Evolutionary conservation across 1,139 yeast species (phyloP).

Genomic region (Pichia sp.): DNA sequence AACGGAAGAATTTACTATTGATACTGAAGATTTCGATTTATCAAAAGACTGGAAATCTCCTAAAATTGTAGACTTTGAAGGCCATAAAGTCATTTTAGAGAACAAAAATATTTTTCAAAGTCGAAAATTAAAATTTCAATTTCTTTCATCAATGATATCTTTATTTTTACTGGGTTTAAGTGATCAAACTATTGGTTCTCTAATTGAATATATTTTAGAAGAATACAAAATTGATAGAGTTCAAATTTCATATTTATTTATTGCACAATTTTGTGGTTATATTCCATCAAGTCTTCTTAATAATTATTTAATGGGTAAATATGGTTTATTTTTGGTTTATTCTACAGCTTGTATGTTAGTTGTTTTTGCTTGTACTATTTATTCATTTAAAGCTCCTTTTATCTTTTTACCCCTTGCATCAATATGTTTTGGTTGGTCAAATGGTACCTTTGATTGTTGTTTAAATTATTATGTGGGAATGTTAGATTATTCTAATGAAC

Average conservation of each 20-base stretch:
- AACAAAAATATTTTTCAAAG: constrained; percentile 31
- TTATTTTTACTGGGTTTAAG: constrained; percentile 47
- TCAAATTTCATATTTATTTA: constrained; percentile 29
- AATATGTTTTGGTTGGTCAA: constrained; percentile 48
- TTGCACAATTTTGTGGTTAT: constrained; percentile 34
- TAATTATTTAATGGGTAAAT: constrained; percentile 21
- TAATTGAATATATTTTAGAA: constrained; percentile 44
- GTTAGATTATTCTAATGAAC: constrained; percentile 51
- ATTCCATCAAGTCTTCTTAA: constrained; percentile 30
- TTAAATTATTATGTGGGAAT: constrained; percentile 55
- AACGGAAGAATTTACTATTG: constrained; percentile 6
- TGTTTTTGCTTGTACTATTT: constrained; percentile 18
- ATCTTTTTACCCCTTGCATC: constrained; percentile 34
- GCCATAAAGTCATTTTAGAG: constrained; percentile 29
- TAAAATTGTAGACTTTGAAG: constrained; percentile 13
- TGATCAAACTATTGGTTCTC: constrained; percentile 53
- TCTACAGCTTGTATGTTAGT: constrained; percentile 17
- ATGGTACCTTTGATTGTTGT: constrained; percentile 57
- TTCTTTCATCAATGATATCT: constrained; percentile 34
- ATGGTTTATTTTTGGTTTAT: constrained; percentile 29
- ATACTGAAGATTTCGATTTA: neutral
- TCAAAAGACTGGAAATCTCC: neutral
- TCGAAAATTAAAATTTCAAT: constrained; percentile 37
- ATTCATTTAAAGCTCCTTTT: constrained; percentile 34
- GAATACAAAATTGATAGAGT: constrained; percentile 42